These are phyloP conservation scores for Aspergillus calidoustus DNA, from an alignment of 2,329 filamentous ascomycete genomes.

Conservation along the genomic window DNA sequence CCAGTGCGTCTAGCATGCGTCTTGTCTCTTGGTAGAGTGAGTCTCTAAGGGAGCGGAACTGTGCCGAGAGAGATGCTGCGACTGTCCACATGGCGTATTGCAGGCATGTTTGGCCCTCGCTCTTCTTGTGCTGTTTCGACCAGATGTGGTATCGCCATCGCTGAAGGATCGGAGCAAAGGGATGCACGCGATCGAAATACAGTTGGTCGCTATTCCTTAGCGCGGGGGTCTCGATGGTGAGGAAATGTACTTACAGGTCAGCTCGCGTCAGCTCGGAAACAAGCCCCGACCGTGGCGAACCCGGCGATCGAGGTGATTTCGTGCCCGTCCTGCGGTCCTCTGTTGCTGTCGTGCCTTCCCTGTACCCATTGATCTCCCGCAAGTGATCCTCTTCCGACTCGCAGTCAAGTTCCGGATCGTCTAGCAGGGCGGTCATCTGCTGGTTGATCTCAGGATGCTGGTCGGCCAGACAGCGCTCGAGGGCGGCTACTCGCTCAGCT, in stretches of 20 bases:
- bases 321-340: constrained; percentile 3
- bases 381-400: constrained; percentile 25
- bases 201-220: constrained; percentile 31
- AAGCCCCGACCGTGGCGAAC: constrained; percentile 14
- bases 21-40: constrained; percentile 33
- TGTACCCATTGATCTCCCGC: constrained; percentile 9
- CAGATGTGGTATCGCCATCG: constrained; percentile 34
- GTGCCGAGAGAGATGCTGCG: constrained; percentile 39
- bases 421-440: constrained; percentile 21
- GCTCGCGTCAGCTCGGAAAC: constrained; percentile 27
- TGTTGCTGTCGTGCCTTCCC: constrained; percentile 5
- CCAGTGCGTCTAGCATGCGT: constrained; percentile 29
- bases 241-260: constrained; percentile 22
- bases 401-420: constrained; percentile 20
- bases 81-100: constrained; percentile 46
- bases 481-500: constrained; percentile 25
- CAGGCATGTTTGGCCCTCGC: constrained; percentile 30
- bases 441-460: constrained; percentile 29
- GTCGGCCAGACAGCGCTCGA: constrained; percentile 34
- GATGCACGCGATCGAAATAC: constrained; percentile 39
- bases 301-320: constrained; percentile 18
- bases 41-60: constrained; percentile 34
- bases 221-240: no score
- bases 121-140: constrained; percentile 26
- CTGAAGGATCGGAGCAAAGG: constrained; percentile 35